Conservation (phyloP, 805 yeast genomes). For the Metschnikowia sp. region DNA sequence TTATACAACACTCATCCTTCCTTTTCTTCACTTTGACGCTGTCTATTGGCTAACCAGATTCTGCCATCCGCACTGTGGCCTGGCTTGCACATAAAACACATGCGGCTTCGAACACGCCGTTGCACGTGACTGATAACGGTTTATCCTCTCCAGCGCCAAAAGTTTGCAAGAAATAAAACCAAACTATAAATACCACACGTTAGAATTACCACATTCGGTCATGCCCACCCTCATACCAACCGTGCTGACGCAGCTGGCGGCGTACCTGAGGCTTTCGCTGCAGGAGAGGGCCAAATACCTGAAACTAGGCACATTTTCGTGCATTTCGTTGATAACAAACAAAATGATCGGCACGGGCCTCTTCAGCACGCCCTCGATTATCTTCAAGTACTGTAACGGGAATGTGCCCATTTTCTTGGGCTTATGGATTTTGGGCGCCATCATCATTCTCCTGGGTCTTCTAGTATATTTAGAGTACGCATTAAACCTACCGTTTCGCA, state of each 20-base stretch:
- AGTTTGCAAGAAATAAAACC: background rate
- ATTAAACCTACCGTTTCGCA: conserved; percentile 37
- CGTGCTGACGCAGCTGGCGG: conserved; percentile 7
- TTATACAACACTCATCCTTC: too few relatives aligned
- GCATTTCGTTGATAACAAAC: conserved; percentile 53
- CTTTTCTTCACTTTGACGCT: too few relatives aligned
- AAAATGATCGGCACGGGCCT: conserved; percentile 76
- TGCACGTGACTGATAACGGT: conserved; percentile 6
- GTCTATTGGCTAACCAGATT: too few relatives aligned
- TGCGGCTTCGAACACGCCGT: conserved; percentile 5
- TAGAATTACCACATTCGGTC: background rate
- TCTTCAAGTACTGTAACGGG: conserved; percentile 48
- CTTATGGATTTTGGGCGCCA: conserved; percentile 36
- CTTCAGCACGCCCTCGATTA: conserved; percentile 64
- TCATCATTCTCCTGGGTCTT: conserved; percentile 37
- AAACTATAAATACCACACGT: too few relatives aligned
- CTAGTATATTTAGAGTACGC: conserved; percentile 41
- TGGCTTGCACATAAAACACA: background rate
- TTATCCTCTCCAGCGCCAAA: background rate
- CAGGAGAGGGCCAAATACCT: conserved; percentile 4
- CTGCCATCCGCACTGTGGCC: too few relatives aligned
- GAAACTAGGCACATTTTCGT: conserved; percentile 27
- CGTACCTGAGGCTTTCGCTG: conserved; percentile 8
- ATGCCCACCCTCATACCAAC: conserved; percentile 15
- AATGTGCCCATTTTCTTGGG: conserved; percentile 33